Conservation (phyloP, 139 green algal species). For the Nannochloris sp. region DNA sequence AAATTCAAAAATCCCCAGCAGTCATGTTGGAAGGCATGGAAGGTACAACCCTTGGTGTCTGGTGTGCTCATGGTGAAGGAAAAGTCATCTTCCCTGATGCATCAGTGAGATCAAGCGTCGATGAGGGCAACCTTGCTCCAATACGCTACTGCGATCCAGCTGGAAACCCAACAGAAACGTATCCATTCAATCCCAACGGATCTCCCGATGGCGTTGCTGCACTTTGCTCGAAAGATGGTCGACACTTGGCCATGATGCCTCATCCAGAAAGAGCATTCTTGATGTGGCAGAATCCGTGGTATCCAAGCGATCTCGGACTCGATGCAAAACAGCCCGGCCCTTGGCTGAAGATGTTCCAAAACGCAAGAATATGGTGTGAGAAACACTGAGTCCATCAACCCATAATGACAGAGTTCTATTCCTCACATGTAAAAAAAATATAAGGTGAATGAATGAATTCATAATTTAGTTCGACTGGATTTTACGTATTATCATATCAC, state of each 20-base stretch:
- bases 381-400: background rate
- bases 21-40: constrained; percentile 74
- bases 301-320: constrained; percentile 26
- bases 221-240: constrained; percentile 80
- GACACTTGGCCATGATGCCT: constrained; percentile 98
- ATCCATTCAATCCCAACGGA: constrained; percentile 97
- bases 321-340: constrained; percentile 64
- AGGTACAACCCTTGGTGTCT: constrained; percentile 80
- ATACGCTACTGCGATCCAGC: constrained; percentile 74
- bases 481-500: too few relatives aligned
- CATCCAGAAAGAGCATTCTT: constrained; percentile 96
- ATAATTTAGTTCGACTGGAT: too few relatives aligned
- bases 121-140: constrained; percentile 58
- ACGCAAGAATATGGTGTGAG: constrained; percentile 73
- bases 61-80: constrained; percentile 94
- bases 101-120: constrained; percentile 47
- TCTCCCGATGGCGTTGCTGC: constrained; percentile 88
- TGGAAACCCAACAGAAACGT: constrained; percentile 65
- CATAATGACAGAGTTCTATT: too few relatives aligned
- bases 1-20: constrained; percentile 64
- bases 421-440: too few relatives aligned
- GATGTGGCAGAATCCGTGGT: constrained; percentile 85
- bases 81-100: constrained; percentile 82
- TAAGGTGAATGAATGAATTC: too few relatives aligned
- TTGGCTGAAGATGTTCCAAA: constrained; percentile 98